Evolutionary conservation across 2,329 filamentous ascomycete genomes (phyloP), one percentile per base, ranked within the genome.

Genomic region (Ophiocordyceps camponoti-saundersi): DNA sequence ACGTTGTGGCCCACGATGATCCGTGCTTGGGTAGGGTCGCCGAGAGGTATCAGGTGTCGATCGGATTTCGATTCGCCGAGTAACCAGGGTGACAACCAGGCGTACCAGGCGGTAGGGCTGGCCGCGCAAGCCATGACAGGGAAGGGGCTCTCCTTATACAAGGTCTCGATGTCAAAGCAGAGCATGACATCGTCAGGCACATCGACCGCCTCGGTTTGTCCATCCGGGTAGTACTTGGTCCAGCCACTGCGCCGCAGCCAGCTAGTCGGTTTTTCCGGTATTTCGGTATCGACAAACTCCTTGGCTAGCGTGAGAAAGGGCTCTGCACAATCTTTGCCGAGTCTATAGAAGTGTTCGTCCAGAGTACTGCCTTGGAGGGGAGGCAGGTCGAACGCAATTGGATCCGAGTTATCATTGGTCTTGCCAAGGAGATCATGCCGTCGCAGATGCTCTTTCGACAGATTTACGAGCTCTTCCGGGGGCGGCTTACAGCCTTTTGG

Each of bases 101-200:
- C 86, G 66, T 98, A 98, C 93, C 93, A 98, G 29, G 88, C 81
- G 3, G 80, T 89, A 1, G 86, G 81, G 54, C 88, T 88, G 18
- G 81, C 85, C 15, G 93, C 92, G 60, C 90, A 96, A 21, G 93
- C 92, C 87, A 98, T 96, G 48, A 95, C 87, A 0, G 93, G 88
- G 62, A 87, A 98, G 0, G 84, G 81, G 53, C 82, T 90, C 59
- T 92, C 79, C 60, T 93, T 94, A 76, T 82, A 98, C 82, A 98
- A 81, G 44, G 95, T 89, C 64, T 98, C 92, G 1, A 89, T 94
- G 64, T 98, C 92, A 56, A 98, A 98, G 36, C 84, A 89, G 47
- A 96, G 69, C 72, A 90, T 81, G 3, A 75, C 67, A 59, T 92
- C 89, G 50, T 90, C 72, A 0, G 93, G 92, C 11, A 79, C 77